phyloP scores from a whole-genome alignment of 2,329 filamentous ascomycete species.

The Teratosphaeria nubilosa region DNA sequence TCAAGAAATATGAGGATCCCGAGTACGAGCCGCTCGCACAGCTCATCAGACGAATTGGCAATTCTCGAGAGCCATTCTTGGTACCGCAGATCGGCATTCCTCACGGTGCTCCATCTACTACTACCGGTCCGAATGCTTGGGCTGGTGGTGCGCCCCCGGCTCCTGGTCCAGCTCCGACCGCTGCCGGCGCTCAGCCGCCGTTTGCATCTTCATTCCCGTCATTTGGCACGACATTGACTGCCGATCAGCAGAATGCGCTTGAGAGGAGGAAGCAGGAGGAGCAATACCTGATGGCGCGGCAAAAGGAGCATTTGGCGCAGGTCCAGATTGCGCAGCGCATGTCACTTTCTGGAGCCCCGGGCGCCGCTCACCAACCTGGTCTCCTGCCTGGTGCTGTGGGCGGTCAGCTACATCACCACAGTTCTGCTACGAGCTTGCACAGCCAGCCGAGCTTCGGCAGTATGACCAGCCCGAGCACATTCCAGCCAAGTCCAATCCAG shows the following conservation, averaged over 20 bases:
- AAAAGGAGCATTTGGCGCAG: conserved; percentile 83
- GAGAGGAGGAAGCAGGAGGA: conserved; percentile 97
- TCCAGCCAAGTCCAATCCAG: conserved; percentile 51
- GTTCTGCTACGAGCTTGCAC: conserved; percentile 88
- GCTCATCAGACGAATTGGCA: conserved; percentile 88
- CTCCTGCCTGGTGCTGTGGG: conserved; percentile 19
- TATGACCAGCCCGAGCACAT: conserved; percentile 75
- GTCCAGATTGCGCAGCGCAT: conserved; percentile 70
- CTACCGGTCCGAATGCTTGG: conserved; percentile 40
- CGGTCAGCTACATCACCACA: conserved; percentile 77
- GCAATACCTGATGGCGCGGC: conserved; percentile 90
- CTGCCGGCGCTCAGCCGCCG: conserved; percentile 55
- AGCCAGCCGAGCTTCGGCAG: conserved; percentile 95
- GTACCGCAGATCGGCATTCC: conserved; percentile 94
- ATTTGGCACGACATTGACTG: conserved; percentile 91
- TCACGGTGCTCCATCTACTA: conserved; percentile 55
- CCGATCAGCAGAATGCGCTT: conserved; percentile 94
- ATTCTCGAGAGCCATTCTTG: conserved; percentile 92
- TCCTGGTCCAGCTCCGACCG: conserved; percentile 16
- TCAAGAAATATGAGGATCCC: conserved; percentile 86
- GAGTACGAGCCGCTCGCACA: conserved; percentile 95
- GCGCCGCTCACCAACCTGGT: not conserved
- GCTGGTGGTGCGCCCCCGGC: conserved; percentile 20
- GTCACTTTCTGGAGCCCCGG: conserved; percentile 39
- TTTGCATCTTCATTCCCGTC: conserved; percentile 90